These are phyloP conservation scores for Rhodotorula kratochvilovae DNA, from an alignment of 768 basidiomycete species.

Conservation along the genomic window DNA sequence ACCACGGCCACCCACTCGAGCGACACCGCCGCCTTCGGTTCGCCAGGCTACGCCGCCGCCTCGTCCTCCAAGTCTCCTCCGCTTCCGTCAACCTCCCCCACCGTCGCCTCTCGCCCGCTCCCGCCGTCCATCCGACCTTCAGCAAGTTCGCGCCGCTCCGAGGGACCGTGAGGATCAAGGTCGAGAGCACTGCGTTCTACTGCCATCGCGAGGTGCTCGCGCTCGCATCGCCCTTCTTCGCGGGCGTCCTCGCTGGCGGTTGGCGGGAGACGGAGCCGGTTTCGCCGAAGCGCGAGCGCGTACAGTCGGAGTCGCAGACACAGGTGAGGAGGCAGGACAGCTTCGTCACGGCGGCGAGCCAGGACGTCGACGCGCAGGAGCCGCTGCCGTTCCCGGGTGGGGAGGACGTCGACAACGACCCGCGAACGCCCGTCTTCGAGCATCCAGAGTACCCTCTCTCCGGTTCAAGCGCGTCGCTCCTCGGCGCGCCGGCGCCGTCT, in stretches of 20 bases:
- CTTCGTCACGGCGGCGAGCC: background rate
- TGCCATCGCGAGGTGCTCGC: constrained; percentile 29
- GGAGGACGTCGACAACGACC: background rate
- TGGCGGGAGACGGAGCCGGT: constrained; percentile 28
- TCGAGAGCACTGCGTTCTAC: constrained; percentile 20
- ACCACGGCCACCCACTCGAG: constrained; percentile 15
- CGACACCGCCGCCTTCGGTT: constrained; percentile 1
- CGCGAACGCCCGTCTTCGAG: background rate
- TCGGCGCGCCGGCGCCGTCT: background rate
- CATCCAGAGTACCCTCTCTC: background rate
- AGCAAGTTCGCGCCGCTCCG: background rate
- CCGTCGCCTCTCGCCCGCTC: background rate
- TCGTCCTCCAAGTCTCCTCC: background rate
- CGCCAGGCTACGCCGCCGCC: background rate
- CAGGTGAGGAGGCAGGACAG: background rate
- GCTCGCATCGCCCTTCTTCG: constrained; percentile 24
- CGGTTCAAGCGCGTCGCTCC: background rate
- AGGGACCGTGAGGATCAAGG: constrained; percentile 26
- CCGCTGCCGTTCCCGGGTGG: background rate
- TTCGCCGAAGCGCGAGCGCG: background rate
- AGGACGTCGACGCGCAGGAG: background rate
- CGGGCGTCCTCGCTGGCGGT: constrained; percentile 13
- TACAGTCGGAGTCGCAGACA: too few relatives aligned
- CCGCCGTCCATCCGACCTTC: constrained; percentile 7
- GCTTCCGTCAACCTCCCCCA: background rate